Evolutionary conservation across 1,139 yeast species (phyloP), one percentile per base, ranked within the genome.

Genomic region (Kodamaea sp.): DNA sequence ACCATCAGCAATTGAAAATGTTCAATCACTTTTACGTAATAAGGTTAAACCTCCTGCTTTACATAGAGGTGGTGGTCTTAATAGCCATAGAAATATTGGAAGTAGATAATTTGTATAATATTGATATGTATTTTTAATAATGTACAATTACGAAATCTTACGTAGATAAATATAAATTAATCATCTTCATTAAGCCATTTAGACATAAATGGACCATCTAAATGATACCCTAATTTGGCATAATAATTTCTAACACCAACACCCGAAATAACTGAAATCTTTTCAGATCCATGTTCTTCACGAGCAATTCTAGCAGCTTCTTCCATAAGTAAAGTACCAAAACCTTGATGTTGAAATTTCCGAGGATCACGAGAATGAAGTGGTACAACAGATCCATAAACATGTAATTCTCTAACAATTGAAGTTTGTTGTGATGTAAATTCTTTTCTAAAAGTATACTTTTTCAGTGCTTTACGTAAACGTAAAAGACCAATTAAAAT

Each of bases 261-360:
- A 47, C 99, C 99, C 30, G 95, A 83, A 52, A 92, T 92, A 40
- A 92, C 98, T 60, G 95, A 81, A 29, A 92, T 84, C 67, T 94
- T 94, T 39, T 75, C 72, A 8, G 95, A 84, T 0, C 97, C 96
- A 60, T 92, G 99, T 60, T 92, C 99, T 56, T 90, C 96, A 40
- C 81, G 75, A 2, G 99, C 95, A 42, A 92, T 92, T 51, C 97
- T 75, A 53, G 89, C 97, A 3, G 98, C 98, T 62, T 92, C 98
- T 63, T 94, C 98, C 98, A 92, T 92, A 41, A 92, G 67, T 53
- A 92, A 72, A 2, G 98, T 90, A 46, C 99, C 99, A 59, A 92
- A 92, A 12, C 99, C 99, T 73, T 94, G 98, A 70, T 92, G 99
- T 69, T 92, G 99, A 69, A 92, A 92, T 62, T 92, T 92, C 55